Conservation (phyloP, 2,329 filamentous ascomycete species). For the Aspergillus vadensis region DNA sequence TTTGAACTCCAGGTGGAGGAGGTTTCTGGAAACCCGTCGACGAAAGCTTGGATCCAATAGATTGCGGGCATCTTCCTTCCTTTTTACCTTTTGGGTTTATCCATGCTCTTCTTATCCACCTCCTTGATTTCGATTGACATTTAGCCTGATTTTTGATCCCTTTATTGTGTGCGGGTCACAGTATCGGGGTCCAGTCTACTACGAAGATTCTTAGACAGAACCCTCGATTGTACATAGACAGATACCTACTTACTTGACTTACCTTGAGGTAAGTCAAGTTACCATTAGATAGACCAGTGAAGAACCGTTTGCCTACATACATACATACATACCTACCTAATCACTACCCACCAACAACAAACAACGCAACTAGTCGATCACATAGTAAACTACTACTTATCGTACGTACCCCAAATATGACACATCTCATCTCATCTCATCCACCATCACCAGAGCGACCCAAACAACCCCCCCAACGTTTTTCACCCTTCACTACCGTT, state of each 20-base stretch:
- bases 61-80: neutral
- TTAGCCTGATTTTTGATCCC: neutral
- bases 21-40: slow-evolving; percentile 1
- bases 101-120: neutral
- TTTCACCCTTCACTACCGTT: too few relatives aligned
- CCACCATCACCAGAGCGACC: too few relatives aligned
- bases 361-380: neutral
- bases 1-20: neutral
- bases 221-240: neutral
- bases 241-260: neutral
- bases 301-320: neutral
- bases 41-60: slow-evolving; percentile 1
- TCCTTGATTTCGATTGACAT: neutral
- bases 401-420: too few relatives aligned
- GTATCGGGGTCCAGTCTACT: neutral
- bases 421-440: too few relatives aligned
- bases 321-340: neutral
- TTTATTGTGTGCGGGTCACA: slow-evolving; percentile 2
- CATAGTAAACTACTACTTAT: too few relatives aligned
- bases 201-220: neutral
- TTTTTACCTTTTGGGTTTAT: neutral
- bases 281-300: neutral
- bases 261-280: neutral
- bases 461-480: too few relatives aligned
- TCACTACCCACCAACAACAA: neutral